Conservation (phyloP, 371 early-diverging fungal species). For the Phascolomyces articulosus region DNA sequence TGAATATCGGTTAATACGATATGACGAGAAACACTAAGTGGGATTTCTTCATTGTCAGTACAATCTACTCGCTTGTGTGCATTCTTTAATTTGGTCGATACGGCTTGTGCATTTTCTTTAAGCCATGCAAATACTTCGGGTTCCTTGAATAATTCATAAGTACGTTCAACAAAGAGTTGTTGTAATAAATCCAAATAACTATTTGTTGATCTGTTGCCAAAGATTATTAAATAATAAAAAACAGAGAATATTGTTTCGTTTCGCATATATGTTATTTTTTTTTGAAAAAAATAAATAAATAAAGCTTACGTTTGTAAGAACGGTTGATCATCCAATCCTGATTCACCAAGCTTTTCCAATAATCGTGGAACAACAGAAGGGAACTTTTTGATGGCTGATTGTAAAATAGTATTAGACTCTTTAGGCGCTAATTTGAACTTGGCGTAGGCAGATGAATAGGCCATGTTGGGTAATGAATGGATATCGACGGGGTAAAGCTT, state of each 20-base stretch:
- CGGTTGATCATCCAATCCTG: constrained; percentile 6
- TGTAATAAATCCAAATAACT: constrained; percentile 51
- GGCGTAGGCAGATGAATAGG: constrained; percentile 78
- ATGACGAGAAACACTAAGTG: constrained; percentile 72
- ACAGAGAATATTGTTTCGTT: too few species aligned
- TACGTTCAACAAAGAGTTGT: constrained; percentile 61
- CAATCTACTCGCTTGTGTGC: constrained; percentile 23
- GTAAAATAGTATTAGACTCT: constrained; percentile 58
- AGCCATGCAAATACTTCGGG: constrained; percentile 67
- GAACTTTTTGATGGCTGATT: constrained; percentile 62
- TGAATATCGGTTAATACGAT: constrained; percentile 73
- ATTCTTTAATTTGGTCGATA: constrained; percentile 8
- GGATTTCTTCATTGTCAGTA: constrained; percentile 33
- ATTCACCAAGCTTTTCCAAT: constrained; percentile 38
- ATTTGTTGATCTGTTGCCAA: constrained; percentile 20
- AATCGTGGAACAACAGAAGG: constrained; percentile 37
- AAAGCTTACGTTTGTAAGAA: constrained; percentile 12
- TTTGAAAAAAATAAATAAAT: too few species aligned
- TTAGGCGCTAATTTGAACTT: constrained; percentile 60
- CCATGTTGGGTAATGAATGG: constrained; percentile 73
- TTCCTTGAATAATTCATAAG: constrained; percentile 73
- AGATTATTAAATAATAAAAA: background rate
- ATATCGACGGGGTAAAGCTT: constrained; percentile 35
- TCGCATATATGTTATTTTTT: too few species aligned
- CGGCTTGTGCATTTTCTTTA: constrained; percentile 29